Evolutionary conservation across 306 rosid species (phyloP).

Genomic region (Casuarina cunninghamiana): DNA sequence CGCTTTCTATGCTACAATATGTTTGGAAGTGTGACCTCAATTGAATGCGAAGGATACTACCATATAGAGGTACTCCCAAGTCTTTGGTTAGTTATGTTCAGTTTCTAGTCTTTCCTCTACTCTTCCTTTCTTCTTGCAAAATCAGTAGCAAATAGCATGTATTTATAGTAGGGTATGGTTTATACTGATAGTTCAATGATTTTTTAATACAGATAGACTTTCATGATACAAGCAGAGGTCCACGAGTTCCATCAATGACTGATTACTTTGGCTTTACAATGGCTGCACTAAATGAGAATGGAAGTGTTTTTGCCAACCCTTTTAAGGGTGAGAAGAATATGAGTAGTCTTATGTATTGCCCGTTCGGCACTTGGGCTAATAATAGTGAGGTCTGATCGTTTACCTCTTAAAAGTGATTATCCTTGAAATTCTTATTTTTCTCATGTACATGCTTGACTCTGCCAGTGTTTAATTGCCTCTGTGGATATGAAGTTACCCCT

Average conservation of each 20-base stretch:
- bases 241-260: conserved; percentile 94
- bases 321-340: conserved; percentile 91
- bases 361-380: conserved; percentile 91
- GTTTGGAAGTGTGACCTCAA: conserved; percentile 84
- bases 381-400: conserved; percentile 77
- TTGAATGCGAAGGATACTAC: conserved; percentile 83
- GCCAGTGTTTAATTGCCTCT: neutral
- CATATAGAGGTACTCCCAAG: conserved; percentile 73
- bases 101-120: neutral
- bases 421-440: conserved; percentile 12
- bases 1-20: conserved; percentile 89
- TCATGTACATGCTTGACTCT: conserved; percentile 12
- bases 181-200: conserved; percentile 22
- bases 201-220: conserved; percentile 72
- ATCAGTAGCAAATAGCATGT: conserved; percentile 1
- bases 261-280: conserved; percentile 97
- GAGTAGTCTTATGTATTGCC: conserved; percentile 97
- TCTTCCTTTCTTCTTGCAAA: neutral
- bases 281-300: conserved; percentile 86
- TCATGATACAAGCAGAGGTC: conserved; percentile 88
- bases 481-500: conserved; percentile 5
- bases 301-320: conserved; percentile 84
- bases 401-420: conserved; percentile 11
- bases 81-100: conserved; percentile 14
- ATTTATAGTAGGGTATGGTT: conserved; percentile 1